Conservation (phyloP, 2,329 filamentous ascomycete genomes). For the Fusarium paranaense region DNA sequence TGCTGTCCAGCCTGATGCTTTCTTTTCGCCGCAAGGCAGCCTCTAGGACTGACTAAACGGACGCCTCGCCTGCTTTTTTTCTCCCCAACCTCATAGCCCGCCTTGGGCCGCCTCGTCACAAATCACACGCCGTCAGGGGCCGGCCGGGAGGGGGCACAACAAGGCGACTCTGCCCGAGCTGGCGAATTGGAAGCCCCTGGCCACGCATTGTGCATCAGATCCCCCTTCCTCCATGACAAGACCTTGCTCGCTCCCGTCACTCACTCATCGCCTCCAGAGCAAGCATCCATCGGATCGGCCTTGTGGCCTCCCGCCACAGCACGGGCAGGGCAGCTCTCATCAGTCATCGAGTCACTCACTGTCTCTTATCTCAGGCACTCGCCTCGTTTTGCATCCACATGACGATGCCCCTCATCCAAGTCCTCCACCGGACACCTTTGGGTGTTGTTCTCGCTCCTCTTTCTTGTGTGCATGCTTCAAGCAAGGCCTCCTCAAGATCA, state of each 20-base stretch:
- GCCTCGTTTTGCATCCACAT: neutral
- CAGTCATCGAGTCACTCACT: neutral
- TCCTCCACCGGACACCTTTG: neutral
- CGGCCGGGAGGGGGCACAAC: slow-evolving; percentile 17
- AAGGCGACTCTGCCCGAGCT: slow-evolving; percentile 24
- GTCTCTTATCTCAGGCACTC: neutral
- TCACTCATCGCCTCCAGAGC: neutral
- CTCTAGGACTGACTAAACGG: slow-evolving; percentile 6
- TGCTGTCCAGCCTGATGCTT: neutral
- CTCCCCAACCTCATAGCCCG: neutral
- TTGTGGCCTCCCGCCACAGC: neutral
- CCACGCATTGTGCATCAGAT: slow-evolving; percentile 16
- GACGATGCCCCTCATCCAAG: neutral
- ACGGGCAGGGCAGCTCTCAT: neutral
- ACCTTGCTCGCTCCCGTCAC: neutral
- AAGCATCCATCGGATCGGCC: neutral
- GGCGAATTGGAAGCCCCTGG: slow-evolving; percentile 18
- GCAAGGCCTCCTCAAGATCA: neutral
- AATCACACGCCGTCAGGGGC: slow-evolving; percentile 20
- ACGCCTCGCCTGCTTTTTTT: slow-evolving; percentile 12
- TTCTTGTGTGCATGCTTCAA: neutral
- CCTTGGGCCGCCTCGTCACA: slow-evolving; percentile 16
- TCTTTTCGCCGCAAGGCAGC: slow-evolving; percentile 14
- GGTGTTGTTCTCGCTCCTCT: slow-evolving; percentile 1
- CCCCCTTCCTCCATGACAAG: slow-evolving; percentile 1